Evolutionary conservation across 495 filamentous ascomycete species (phyloP).

Genomic region (Astrothelium macrocarpum): DNA sequence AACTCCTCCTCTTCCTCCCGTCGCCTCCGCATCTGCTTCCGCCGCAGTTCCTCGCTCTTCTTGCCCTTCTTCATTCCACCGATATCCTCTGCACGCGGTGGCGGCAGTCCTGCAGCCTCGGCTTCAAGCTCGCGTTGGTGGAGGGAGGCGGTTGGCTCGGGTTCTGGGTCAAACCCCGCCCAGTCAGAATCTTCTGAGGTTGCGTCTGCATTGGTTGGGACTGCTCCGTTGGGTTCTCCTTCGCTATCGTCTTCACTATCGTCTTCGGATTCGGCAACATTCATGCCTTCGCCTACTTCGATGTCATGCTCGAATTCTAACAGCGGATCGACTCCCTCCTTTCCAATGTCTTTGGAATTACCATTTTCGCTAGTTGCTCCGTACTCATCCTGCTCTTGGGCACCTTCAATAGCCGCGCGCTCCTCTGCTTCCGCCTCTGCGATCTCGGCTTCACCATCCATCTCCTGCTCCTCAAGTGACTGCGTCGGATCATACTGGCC

Average conservation of each 20-base stretch:
- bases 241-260: too few species aligned
- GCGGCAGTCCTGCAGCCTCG: slow-evolving; percentile 56
- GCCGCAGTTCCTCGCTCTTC: slow-evolving; percentile 21
- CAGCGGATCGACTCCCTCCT: slow-evolving; percentile 22
- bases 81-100: slow-evolving; percentile 25
- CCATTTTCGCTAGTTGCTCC: slow-evolving; percentile 29
- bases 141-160: slow-evolving; percentile 44
- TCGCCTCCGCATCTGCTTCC: slow-evolving; percentile 27
- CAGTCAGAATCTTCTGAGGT: slow-evolving; percentile 25
- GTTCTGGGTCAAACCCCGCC: slow-evolving; percentile 43
- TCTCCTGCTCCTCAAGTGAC: slow-evolving; percentile 63
- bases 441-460: slow-evolving; percentile 70
- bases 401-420: slow-evolving; percentile 32
- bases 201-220: slow-evolving; percentile 35
- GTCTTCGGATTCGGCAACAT: slow-evolving; percentile 42
- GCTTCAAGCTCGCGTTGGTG: slow-evolving; percentile 88
- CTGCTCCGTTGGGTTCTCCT: too few species aligned
- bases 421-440: slow-evolving; percentile 54
- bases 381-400: slow-evolving; percentile 39
- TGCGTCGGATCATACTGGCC: slow-evolving; percentile 83
- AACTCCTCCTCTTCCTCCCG: slow-evolving; percentile 33
- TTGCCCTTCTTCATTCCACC: slow-evolving; percentile 12
- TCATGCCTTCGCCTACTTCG: slow-evolving; percentile 48
- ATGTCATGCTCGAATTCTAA: slow-evolving; percentile 31
- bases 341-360: slow-evolving; percentile 28